Base-by-base conservation (phyloP, 805 yeast species). In the Kodamaea fukazawae region DNA sequence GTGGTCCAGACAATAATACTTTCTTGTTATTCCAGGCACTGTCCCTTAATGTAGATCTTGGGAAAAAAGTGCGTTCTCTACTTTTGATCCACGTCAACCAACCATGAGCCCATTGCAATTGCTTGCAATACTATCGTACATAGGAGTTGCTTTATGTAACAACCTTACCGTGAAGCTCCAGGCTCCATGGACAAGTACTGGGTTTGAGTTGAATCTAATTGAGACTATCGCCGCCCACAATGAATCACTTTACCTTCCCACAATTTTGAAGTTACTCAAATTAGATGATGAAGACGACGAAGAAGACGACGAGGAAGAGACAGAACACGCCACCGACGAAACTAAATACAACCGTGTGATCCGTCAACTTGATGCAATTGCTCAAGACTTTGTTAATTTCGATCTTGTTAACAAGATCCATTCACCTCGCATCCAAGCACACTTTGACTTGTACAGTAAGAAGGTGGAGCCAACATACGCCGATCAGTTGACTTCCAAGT, bases 401-500 rank as follows among this genome's bases (percentile, higher is more conserved):
- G 61, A 73, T 28, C 46, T 79, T 25, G 71, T 72, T 0, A 58
- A 75, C 38, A 73, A 79, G 33, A 60, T 70, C 22, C 57, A 70
- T 40, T 63, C 86, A 1, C 88, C 96, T 3, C 65, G 81, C 34
- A 69, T 88, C 20, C 77, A 79, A 51, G 65, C 89, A 1, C 86
- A 86, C 40, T 82, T 71, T 52, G 70, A 73, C 38, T 65, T 73
- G 52, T 86, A 76, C 51, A 57, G 53, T 2, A 29, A 29, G n/a
- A 18, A 11, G 18, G 61, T 72, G 0, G 45, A 50, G n/a, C 65
- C 73, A 0, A 27, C 44, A 2, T 55, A 44, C 46, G 40, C 43
- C 37, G 39, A 27, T 22, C 13, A 52, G 41, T 38, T 56, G 46
- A n/a, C 17, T 12, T 35, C 43, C 44, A 55, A 43, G 40, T 66